These are phyloP conservation scores for Begonia loranthoides DNA, from an alignment of 306 rosid species.

Conservation along the genomic window DNA sequence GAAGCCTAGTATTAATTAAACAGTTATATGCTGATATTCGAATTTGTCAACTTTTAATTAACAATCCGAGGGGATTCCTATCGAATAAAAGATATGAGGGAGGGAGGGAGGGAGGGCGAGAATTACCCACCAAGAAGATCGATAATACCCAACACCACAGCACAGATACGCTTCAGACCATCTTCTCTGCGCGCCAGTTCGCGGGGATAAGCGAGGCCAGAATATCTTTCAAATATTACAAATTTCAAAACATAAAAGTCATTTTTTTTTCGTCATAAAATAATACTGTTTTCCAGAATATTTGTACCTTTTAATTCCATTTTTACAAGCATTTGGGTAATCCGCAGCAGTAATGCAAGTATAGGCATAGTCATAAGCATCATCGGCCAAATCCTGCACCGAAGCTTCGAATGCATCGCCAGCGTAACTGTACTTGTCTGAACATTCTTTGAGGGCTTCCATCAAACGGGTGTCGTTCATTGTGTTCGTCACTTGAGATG, in stretches of 20 bases:
- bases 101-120: neutral
- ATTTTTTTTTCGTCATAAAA: too few species aligned
- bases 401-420: conserved; percentile 56
- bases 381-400: conserved; percentile 32
- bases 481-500: conserved; percentile 32
- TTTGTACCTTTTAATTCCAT: conserved; percentile 34
- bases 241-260: too few species aligned
- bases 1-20: too few species aligned
- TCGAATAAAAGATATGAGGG: too few species aligned
- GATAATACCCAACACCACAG: conserved; percentile 64
- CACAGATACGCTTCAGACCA: conserved; percentile 63
- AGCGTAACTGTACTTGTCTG: conserved; percentile 49
- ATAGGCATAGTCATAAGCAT: conserved; percentile 66
- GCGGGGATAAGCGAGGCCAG: conserved; percentile 37
- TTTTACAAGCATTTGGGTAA: conserved; percentile 73
- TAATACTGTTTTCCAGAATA: too few species aligned
- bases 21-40: too few species aligned
- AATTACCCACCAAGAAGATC: conserved; percentile 43
- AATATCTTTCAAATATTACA: conserved; percentile 25
- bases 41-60: too few species aligned
- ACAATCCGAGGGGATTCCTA: too few species aligned
- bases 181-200: conserved; percentile 61
- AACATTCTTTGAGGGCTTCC: conserved; percentile 57
- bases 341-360: conserved; percentile 58
- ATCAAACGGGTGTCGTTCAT: conserved; percentile 18